Percentiles rank a stretch among this genome's conserved stretches.
Conservation (phyloP, 306 rosid species). For the Sesbania bispinosa region DNA sequence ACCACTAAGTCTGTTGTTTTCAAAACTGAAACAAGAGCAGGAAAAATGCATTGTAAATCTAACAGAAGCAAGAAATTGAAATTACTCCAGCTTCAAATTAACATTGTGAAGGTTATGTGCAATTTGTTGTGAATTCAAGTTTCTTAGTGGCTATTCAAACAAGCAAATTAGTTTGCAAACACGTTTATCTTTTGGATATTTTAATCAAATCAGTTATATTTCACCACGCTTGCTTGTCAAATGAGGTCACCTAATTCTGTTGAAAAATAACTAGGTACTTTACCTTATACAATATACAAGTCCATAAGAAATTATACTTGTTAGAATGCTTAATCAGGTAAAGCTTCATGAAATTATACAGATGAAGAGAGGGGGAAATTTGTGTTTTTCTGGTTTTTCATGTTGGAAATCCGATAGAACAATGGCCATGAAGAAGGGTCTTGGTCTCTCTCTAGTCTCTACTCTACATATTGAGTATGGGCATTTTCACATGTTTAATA, state of each 20-base stretch:
- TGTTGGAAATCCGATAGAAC: background rate
- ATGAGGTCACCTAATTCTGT: background rate
- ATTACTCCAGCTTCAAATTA: background rate
- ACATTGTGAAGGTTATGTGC: background rate
- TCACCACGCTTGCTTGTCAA: background rate
- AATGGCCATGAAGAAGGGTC: background rate
- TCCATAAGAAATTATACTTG: background rate
- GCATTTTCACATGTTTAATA: background rate
- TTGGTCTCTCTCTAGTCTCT: too few relatives aligned
- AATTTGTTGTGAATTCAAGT: background rate
- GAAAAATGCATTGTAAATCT: background rate
- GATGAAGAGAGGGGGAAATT: background rate
- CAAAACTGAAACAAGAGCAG: slow-evolving; percentile 52
- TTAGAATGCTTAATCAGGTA: background rate
- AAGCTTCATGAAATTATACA: background rate
- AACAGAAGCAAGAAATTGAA: background rate
- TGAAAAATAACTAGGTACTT: background rate
- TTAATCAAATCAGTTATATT: background rate
- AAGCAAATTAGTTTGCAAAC: background rate
- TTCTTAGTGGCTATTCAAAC: background rate
- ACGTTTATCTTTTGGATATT: background rate
- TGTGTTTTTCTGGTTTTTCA: slow-evolving; percentile 2
- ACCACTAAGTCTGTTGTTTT: slow-evolving; percentile 72
- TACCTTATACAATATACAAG: background rate
- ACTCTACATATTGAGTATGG: too few relatives aligned